phyloP scores from a whole-genome alignment of 2,329 filamentous ascomycete species.

The Graphium sp. region DNA sequence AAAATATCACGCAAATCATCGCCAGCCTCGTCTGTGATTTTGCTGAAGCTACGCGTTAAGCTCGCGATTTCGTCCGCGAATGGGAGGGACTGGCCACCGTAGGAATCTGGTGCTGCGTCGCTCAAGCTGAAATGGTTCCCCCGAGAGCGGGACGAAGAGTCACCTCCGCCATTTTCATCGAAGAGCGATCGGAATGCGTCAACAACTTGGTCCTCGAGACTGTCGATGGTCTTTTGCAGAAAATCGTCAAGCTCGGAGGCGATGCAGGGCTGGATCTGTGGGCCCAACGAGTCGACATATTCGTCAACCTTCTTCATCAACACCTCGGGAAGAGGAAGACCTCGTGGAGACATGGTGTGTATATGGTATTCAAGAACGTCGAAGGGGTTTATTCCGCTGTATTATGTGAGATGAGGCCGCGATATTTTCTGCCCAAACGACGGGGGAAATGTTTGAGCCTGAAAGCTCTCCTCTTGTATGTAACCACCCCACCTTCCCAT shows the following conservation, averaged over 20 bases:
- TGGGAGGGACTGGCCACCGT: constrained; percentile 21
- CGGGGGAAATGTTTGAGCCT: too few relatives aligned
- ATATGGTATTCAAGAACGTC: not conserved
- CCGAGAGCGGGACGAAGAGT: constrained; percentile 7
- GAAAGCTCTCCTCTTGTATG: too few relatives aligned
- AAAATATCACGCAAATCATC: constrained; percentile 26
- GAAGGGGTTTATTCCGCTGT: too few relatives aligned
- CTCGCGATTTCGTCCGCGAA: constrained; percentile 26
- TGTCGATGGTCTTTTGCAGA: constrained; percentile 26
- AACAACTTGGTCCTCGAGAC: constrained; percentile 23
- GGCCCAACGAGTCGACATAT: constrained; percentile 27
- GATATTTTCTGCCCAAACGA: too few relatives aligned
- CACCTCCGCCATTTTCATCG: constrained; percentile 13
- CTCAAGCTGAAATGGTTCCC: too few relatives aligned
- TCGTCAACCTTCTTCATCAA: constrained; percentile 25
- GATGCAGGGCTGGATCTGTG: constrained; percentile 28
- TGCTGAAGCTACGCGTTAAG: constrained; percentile 20
- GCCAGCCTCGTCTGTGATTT: constrained; percentile 20
- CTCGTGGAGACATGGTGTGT: constrained; percentile 16
- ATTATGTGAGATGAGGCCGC: too few relatives aligned
- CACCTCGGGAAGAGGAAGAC: constrained; percentile 23
- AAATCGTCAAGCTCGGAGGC: constrained; percentile 23
- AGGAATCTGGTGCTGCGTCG: constrained; percentile 19
- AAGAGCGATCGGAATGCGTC: constrained; percentile 26
- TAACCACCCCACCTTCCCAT: too few relatives aligned